Conservation (phyloP, 2,329 filamentous ascomycete species). For the Xylariaceae sp. region DNA sequence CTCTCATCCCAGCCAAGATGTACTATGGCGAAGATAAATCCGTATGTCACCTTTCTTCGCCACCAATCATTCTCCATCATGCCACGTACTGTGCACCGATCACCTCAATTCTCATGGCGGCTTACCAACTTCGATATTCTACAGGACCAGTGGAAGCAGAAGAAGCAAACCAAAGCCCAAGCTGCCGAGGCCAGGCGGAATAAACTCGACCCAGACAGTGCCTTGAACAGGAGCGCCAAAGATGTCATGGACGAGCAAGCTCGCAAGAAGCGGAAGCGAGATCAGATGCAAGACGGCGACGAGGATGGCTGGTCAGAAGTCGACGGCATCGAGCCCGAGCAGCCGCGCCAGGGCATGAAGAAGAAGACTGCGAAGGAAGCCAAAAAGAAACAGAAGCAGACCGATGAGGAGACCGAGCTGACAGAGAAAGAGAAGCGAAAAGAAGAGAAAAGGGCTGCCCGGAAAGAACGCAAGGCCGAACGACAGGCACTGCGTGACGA, state of each 20-base stretch:
- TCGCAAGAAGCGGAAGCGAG: conserved; percentile 72
- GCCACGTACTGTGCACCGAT: conserved; percentile 10
- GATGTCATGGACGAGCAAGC: conserved; percentile 84
- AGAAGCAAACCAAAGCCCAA: conserved; percentile 93
- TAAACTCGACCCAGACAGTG: conserved; percentile 87
- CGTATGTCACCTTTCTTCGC: conserved; percentile 48
- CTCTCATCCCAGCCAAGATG: conserved; percentile 82
- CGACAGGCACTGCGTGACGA: conserved; percentile 34
- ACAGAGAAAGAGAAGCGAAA: conserved; percentile 43
- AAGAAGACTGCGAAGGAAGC: conserved; percentile 37
- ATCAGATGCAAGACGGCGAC: conserved; percentile 41
- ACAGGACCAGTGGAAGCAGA: conserved; percentile 89
- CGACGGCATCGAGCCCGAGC: conserved; percentile 54
- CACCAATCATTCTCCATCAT: neutral
- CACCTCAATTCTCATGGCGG: conserved; percentile 1
- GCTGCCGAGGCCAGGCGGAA: conserved; percentile 76
- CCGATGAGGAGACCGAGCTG: conserved; percentile 35
- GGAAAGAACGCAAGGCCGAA: conserved; percentile 42
- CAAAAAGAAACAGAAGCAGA: conserved; percentile 48
- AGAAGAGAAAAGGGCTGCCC: conserved; percentile 48
- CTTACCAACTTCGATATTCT: conserved; percentile 1
- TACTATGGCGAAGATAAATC: conserved; percentile 85
- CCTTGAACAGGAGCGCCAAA: conserved; percentile 75
- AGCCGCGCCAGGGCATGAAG: conserved; percentile 62
- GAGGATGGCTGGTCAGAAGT: conserved; percentile 43